Base-by-base conservation (phyloP, 1,284 basidiomycete genomes). In the Malassezia sympodialis region DNA sequence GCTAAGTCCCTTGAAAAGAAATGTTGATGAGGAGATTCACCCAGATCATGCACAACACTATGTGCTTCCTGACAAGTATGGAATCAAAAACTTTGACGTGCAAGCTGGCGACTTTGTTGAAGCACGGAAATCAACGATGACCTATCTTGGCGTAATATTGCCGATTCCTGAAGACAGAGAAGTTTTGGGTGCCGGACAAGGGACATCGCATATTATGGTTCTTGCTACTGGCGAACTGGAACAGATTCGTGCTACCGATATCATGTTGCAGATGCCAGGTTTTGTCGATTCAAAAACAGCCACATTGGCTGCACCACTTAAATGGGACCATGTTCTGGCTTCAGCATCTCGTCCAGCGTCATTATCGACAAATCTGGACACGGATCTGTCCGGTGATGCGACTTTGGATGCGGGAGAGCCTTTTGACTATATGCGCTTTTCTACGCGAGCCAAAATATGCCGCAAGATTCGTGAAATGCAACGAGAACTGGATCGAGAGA, bases 81-180 rank as follows among this genome's bases (percentile, higher is more conserved):
- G 41, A 3, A 12, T 27, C 41, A 43, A 27, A 24, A 43, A 43
- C 27, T 43, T 28, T 19, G 55, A 57, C 23, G 23, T 57, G 8
- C 43, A 41, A 26, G 43, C 55, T 11, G 55, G 55, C 14, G 55
- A 57, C 46, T 52, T 57, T 44, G 55, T 57, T n/a, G 55, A 57
- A 35, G 50, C 46, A 17, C 49, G 55, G 4, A 42, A 51, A 10
- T 34, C 55, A 3, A 51, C 35, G 2, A 39, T 17, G 2, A 43
- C 45, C 1, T 52, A 47, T 21, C 34, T 46, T 2, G 55, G 55
- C 15, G 55, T 57, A 14, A 45, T 52, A 26, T 37, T 57, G 26
- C 55, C 55, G 12, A 57, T 52, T 19, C 49, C 50, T 6, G 49
- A 57, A 21, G 49, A 51, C 26, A 32, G 40, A n/a, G 55, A 44